Percentiles rank a stretch among this genome's conserved stretches.
Evolutionary conservation across 2,329 filamentous ascomycete genomes (phyloP).

Genomic region (Aspergillus eucalypticola): DNA sequence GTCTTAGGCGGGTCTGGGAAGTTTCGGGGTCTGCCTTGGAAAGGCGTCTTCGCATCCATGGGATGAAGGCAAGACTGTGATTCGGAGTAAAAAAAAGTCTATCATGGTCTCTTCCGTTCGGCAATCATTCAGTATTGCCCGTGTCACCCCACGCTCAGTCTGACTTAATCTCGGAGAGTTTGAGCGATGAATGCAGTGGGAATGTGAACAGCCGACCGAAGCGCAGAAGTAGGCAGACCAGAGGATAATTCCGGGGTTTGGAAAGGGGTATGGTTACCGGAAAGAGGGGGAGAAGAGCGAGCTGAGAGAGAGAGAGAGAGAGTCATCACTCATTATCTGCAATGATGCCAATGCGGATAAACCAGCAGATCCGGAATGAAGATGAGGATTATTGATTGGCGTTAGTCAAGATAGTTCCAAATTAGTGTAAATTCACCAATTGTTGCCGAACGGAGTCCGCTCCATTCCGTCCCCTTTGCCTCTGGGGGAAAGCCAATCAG

Average conservation of each 20-base stretch:
- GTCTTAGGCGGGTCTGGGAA: background rate
- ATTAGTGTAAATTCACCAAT: too few species aligned
- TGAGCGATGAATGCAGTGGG: background rate
- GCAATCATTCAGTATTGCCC: background rate
- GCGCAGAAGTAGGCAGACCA: background rate
- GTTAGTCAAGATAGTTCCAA: background rate
- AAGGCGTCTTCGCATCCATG: background rate
- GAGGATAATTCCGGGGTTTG: background rate
- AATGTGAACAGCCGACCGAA: background rate
- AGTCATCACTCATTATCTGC: background rate
- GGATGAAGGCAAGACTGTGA: background rate
- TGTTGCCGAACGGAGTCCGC: background rate
- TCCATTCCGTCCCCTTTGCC: conserved; percentile 1
- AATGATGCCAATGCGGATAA: background rate
- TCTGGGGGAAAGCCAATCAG: conserved; percentile 9
- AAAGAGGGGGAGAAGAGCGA: background rate
- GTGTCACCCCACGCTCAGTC: background rate
- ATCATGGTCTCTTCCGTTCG: too few species aligned
- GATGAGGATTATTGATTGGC: conserved; percentile 5
- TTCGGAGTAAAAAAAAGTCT: background rate
- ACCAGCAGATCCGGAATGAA: background rate
- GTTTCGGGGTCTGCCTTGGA: background rate
- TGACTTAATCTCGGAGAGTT: background rate
- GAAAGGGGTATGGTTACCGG: background rate
- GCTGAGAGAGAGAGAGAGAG: too few species aligned